Evolutionary conservation across 2,329 filamentous ascomycete species (phyloP), one percentile per base, ranked within the genome.

Genomic region (Colletotrichum magnum): DNA sequence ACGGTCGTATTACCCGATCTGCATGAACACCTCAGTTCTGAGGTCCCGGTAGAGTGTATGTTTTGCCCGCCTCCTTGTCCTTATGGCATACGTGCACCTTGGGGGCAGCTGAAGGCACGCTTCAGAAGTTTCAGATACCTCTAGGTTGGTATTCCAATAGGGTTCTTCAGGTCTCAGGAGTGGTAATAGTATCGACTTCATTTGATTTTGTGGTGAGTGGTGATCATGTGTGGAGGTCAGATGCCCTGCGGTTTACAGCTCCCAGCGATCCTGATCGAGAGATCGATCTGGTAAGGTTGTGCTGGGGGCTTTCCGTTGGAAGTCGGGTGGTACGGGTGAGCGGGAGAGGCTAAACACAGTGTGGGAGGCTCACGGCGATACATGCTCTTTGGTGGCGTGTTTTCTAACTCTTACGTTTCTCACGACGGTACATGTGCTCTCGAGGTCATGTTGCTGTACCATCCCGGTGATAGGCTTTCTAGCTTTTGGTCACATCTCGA

Each of bases 401-500:
- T 48, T 18, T n/a, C 18, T 6, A 24, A 48, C 15, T n/a, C 5
- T 10, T 6, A 13, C 21, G 32, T 54, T 36, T 7, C 32, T 36
- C 32, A 36, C 32, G 32, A 36, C 32, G 10, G 7, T 36, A 36
- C 32, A 36, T 36, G 32, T 36, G 32, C 32, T 16, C 52, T 39
- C 51, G 12, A 53, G 26, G 13, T 10, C 43, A 53, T 43, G 32
- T 56, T 21, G 41, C 52, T 6, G 28, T 16, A 15, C 5, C 52
- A 41, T 36, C 24, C 26, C 48, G 9, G 24, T 21, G 28, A 6
- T 39, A 26, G 24, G 15, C 48, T 18, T 5, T 28, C 10, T 7
- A n/a, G 6, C 36, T 21, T 52, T 21, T 52, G 5, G 18, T 52
- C 58, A 52, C 13, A 60, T 60, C 48, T 60, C 58, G 48, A 60